Evolutionary conservation across 2,329 filamentous ascomycete genomes (phyloP).

Genomic region (Cordyceps cicadae): DNA sequence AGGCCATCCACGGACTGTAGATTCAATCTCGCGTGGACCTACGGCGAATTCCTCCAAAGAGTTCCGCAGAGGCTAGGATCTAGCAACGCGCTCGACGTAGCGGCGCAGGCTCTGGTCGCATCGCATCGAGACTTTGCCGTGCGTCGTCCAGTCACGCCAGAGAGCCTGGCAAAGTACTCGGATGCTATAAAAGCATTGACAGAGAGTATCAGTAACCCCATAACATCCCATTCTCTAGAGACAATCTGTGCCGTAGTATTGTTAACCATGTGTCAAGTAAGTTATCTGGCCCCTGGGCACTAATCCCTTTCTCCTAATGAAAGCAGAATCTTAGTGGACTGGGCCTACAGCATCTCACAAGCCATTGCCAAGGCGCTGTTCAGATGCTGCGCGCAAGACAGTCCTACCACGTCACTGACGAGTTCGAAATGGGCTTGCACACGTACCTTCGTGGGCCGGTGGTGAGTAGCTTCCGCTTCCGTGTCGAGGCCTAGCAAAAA

Average conservation of each 20-base stretch:
- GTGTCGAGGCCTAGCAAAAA: background rate
- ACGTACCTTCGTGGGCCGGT: background rate
- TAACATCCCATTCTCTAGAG: background rate
- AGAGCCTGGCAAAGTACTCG: background rate
- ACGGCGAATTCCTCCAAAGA: background rate
- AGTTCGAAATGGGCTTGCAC: background rate
- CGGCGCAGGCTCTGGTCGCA: background rate
- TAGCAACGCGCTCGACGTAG: constrained; percentile 2
- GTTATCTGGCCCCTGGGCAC: background rate
- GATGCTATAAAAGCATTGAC: constrained; percentile 1
- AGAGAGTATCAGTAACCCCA: background rate
- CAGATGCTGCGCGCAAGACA: background rate
- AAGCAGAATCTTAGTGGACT: constrained; percentile 6
- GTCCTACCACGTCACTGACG: background rate
- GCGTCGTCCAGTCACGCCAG: background rate
- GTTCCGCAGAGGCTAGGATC: background rate
- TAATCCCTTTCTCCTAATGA: background rate
- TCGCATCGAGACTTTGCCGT: constrained; percentile 5
- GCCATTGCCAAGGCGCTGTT: constrained; percentile 8
- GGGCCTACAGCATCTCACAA: constrained; percentile 2
- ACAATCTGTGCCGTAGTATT: constrained; percentile 3
- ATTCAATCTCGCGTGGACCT: constrained; percentile 6
- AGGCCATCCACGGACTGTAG: background rate
- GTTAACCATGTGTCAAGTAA: constrained; percentile 6
- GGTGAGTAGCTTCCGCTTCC: background rate